A percentile compares a stretch with the other conserved stretches of the same genome.
Evolutionary conservation across 352 stramenopile species (phyloP).

Genomic region (Phytophthora citricola): DNA sequence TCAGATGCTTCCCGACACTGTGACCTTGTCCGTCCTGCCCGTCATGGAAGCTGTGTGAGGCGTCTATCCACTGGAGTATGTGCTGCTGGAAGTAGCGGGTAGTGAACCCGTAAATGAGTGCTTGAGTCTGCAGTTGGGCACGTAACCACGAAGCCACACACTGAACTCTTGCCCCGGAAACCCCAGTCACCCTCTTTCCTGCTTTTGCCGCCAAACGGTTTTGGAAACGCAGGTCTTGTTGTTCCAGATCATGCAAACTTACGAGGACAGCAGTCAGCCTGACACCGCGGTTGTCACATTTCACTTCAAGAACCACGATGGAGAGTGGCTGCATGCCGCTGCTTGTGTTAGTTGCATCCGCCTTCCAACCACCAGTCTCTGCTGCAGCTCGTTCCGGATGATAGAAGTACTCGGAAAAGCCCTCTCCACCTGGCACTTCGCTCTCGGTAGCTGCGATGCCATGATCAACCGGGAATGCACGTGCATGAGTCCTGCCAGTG

Average conservation of each 20-base stretch:
- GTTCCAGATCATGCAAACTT: conserved; percentile 65
- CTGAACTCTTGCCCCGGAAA: conserved; percentile 53
- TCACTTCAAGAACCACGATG: conserved; percentile 73
- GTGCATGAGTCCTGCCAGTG: conserved; percentile 24
- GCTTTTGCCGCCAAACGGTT: conserved; percentile 30
- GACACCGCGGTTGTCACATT: conserved; percentile 76
- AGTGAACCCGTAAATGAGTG: conserved; percentile 79
- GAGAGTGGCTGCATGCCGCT: conserved; percentile 26
- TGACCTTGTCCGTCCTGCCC: conserved; percentile 12
- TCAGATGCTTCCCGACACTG: conserved; percentile 26
- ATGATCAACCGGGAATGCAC: conserved; percentile 28
- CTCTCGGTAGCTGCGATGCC: conserved; percentile 19
- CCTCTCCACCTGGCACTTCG: conserved; percentile 49
- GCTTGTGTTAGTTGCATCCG: conserved; percentile 7
- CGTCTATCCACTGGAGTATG: conserved; percentile 64
- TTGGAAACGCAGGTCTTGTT: conserved; percentile 73
- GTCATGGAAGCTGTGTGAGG: conserved; percentile 38
- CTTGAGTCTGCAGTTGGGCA: conserved; percentile 56
- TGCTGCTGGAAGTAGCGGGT: conserved; percentile 80
- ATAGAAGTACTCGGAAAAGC: conserved; percentile 79
- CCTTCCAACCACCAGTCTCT: conserved; percentile 31
- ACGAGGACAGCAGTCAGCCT: conserved; percentile 67
- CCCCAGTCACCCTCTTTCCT: conserved; percentile 7
- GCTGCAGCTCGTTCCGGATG: conserved; percentile 48
- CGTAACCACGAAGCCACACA: conserved; percentile 58